phyloP scores from a whole-genome alignment of 2,329 filamentous ascomycete genomes.

The Trichoderma sp. region DNA sequence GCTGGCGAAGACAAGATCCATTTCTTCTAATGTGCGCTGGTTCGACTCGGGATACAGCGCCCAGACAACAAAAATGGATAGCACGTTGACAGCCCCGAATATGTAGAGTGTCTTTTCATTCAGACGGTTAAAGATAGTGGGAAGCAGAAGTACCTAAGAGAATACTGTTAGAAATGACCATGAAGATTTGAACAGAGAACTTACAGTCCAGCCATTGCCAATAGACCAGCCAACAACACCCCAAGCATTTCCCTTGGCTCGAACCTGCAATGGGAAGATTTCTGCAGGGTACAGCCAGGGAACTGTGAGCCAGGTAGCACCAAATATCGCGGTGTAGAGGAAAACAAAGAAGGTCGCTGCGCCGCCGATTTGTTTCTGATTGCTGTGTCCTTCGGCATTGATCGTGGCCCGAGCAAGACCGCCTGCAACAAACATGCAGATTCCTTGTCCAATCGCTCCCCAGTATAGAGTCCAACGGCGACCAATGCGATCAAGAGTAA shows the following conservation, averaged over 20 bases:
- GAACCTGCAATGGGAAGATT: constrained; percentile 70
- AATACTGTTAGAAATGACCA: constrained; percentile 34
- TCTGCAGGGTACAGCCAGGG: constrained; percentile 69
- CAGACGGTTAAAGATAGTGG: constrained; percentile 64
- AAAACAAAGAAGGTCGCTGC: constrained; percentile 73
- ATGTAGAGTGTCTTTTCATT: constrained; percentile 73
- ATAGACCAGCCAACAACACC: constrained; percentile 77
- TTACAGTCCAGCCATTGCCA: constrained; percentile 64
- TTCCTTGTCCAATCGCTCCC: constrained; percentile 64
- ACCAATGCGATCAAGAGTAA: constrained; percentile 69
- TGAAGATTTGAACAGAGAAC: not conserved
- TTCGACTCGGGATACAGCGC: constrained; percentile 74
- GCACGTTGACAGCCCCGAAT: constrained; percentile 67
- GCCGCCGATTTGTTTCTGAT: constrained; percentile 56
- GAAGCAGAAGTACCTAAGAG: constrained; percentile 49
- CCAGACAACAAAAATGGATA: constrained; percentile 71
- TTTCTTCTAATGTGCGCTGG: constrained; percentile 73
- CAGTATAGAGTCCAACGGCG: constrained; percentile 70
- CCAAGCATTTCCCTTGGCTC: constrained; percentile 75
- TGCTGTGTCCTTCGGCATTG: constrained; percentile 45
- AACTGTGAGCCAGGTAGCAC: constrained; percentile 53
- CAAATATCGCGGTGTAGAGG: constrained; percentile 47
- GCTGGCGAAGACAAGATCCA: constrained; percentile 71
- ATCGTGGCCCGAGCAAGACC: constrained; percentile 58
- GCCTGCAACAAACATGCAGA: constrained; percentile 68